phyloP scores from a whole-genome alignment of 495 filamentous ascomycete genomes.

The Acidomyces sp. region DNA sequence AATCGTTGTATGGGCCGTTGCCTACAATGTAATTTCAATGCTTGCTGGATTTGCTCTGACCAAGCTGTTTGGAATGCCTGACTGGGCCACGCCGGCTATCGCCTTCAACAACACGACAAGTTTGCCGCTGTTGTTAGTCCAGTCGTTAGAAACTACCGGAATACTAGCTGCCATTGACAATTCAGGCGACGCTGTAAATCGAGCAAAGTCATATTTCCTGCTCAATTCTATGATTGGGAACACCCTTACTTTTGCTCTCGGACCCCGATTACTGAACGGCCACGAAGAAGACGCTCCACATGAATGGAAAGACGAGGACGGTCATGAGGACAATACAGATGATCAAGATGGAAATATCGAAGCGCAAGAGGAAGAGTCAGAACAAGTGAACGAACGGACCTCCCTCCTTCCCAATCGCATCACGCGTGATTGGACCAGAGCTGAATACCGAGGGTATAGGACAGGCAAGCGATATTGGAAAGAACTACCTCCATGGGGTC shows the following conservation, averaged over 20 bases:
- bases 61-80: conserved; percentile 42
- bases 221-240: conserved; percentile 51
- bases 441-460: conserved; percentile 19
- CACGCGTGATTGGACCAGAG: conserved; percentile 18
- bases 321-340: conserved; percentile 22
- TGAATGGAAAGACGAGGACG: conserved; percentile 11
- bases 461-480: conserved; percentile 25
- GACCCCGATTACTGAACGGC: conserved; percentile 44
- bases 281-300: conserved; percentile 32
- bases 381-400: conserved; percentile 36
- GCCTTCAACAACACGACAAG: conserved; percentile 69
- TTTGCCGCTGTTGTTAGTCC: conserved; percentile 54
- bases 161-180: conserved; percentile 45
- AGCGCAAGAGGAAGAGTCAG: conserved; percentile 19
- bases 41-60: conserved; percentile 35
- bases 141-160: conserved; percentile 51
- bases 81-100: conserved; percentile 53
- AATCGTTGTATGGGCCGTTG: conserved; percentile 42
- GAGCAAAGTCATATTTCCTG: conserved; percentile 61
- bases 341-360: conserved; percentile 24
- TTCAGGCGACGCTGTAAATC: conserved; percentile 38
- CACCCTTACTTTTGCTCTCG: conserved; percentile 50
- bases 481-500: conserved; percentile 27
- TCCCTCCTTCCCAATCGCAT: conserved; percentile 35
- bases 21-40: conserved; percentile 44